phyloP scores from a whole-genome alignment of 2,329 filamentous ascomycete genomes.

The Apiospora koreana region DNA sequence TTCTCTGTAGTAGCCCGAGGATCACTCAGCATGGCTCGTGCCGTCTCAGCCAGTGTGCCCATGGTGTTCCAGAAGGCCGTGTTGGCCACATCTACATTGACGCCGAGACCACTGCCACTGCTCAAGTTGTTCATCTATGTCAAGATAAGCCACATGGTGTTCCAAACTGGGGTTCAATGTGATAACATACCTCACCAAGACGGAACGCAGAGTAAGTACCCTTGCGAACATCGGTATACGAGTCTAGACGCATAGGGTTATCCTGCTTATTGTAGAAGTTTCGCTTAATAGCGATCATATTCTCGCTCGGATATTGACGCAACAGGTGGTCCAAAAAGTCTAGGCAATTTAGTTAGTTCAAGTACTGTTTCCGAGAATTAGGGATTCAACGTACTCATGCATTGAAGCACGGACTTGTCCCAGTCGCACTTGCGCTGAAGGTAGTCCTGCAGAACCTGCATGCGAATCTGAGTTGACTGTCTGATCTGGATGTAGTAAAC shows the following conservation, averaged over 20 bases:
- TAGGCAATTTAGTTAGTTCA: conserved; percentile 23
- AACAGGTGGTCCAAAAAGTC: conserved; percentile 88
- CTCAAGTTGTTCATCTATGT: conserved; percentile 29
- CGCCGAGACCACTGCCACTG: conserved; percentile 65
- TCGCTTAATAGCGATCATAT: conserved; percentile 73
- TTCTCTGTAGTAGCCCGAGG: conserved; percentile 31
- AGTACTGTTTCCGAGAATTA: conserved; percentile 5
- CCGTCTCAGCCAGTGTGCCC: conserved; percentile 40
- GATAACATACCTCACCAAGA: conserved; percentile 58
- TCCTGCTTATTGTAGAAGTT: conserved; percentile 71
- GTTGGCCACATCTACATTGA: conserved; percentile 93
- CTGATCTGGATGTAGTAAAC: conserved; percentile 62
- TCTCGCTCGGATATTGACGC: conserved; percentile 72
- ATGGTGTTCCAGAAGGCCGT: conserved; percentile 75
- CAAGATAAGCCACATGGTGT: neutral
- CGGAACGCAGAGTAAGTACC: conserved; percentile 87
- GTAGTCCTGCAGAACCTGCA: conserved; percentile 67
- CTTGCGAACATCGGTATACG: conserved; percentile 76
- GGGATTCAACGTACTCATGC: conserved; percentile 60
- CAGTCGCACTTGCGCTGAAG: conserved; percentile 61
- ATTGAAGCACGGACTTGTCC: conserved; percentile 70
- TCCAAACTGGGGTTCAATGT: neutral
- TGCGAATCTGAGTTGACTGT: conserved; percentile 67
- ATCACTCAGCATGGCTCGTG: conserved; percentile 20
- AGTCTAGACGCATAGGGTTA: conserved; percentile 55